Percentiles rank a stretch among this genome's conserved stretches.
Conservation (phyloP, 129 eudicot genomes). For the Saposhnikovia divaricata region DNA sequence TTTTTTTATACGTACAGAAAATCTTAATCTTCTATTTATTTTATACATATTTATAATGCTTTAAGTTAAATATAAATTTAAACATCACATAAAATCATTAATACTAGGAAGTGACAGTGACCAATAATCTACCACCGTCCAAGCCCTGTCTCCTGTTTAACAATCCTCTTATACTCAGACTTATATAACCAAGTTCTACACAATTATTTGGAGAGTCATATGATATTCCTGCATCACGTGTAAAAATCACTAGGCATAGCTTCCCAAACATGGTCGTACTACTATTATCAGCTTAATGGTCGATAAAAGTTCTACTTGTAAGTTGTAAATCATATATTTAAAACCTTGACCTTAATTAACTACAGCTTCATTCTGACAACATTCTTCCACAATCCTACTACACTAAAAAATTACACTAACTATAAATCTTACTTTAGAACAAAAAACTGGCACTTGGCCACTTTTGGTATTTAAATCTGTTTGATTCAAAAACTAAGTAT, state of each 20-base stretch:
- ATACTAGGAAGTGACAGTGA: neutral
- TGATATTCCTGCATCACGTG: neutral
- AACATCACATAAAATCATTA: neutral
- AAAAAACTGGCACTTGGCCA: neutral
- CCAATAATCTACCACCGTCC: neutral
- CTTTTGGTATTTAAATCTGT: neutral
- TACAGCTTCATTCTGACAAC: neutral
- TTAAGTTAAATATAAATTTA: neutral
- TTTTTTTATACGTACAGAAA: neutral
- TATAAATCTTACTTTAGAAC: neutral
- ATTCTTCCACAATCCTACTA: neutral
- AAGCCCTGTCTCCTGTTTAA: neutral
- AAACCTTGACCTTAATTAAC: neutral
- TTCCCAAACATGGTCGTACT: neutral
- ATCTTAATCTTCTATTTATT: neutral
- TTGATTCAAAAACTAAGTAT: neutral
- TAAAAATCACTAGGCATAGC: too few species aligned
- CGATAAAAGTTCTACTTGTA: neutral
- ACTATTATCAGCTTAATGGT: neutral
- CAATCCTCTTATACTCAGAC: neutral
- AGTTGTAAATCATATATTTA: neutral
- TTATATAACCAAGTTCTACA: neutral
- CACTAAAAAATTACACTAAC: neutral
- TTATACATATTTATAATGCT: neutral
- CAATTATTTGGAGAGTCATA: neutral